Conservation (phyloP, 2,329 filamentous ascomycete species). For the Pyricularia sp. region DNA sequence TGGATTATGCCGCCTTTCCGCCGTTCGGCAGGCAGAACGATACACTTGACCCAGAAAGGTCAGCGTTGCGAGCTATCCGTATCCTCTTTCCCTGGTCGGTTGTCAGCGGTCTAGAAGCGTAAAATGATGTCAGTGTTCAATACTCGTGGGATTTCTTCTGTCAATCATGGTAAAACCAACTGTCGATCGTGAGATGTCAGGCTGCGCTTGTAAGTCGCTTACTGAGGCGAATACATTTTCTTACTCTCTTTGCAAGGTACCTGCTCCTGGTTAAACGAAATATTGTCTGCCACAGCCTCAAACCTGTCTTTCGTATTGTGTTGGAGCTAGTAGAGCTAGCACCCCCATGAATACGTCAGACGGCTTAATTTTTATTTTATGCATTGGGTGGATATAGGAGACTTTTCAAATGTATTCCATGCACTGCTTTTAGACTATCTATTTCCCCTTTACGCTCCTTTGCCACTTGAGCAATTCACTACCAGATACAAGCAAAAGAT, state of each 20-base stretch:
- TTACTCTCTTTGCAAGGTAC: neutral
- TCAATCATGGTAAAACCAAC: neutral
- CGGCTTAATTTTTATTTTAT: neutral
- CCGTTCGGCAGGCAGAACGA: neutral
- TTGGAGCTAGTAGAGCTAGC: neutral
- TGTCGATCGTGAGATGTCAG: neutral
- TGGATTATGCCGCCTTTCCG: neutral
- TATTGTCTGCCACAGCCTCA: neutral
- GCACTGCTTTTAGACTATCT: neutral
- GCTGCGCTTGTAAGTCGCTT: neutral
- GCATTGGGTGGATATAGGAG: neutral
- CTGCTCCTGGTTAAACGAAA: neutral
- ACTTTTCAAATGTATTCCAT: neutral
- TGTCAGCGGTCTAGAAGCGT: neutral
- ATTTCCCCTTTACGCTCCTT: neutral
- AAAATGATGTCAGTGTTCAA: neutral
- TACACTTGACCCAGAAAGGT: neutral
- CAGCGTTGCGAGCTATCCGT: neutral
- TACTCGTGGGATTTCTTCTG: neutral
- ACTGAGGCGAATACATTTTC: neutral
- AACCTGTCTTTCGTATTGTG: neutral
- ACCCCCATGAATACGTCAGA: neutral
- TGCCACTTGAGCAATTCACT: neutral
- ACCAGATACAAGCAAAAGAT: neutral
- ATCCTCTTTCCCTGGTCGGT: neutral